These are phyloP conservation scores for Penicillium robsamsonii DNA, from an alignment of 495 filamentous ascomycete genomes.

Conservation along the genomic window DNA sequence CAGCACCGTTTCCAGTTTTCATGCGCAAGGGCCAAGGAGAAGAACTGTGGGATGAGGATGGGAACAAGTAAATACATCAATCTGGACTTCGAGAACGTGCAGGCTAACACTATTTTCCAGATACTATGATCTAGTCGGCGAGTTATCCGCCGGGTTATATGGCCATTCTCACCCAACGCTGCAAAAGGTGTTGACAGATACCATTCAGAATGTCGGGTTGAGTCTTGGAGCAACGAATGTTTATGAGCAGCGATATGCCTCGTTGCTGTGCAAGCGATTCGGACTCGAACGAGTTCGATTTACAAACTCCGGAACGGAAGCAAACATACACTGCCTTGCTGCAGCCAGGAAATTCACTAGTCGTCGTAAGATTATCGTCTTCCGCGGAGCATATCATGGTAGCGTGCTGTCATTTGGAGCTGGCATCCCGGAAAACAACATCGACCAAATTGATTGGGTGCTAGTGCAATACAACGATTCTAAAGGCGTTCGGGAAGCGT, in stretches of 20 bases:
- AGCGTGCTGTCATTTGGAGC: constrained; percentile 16
- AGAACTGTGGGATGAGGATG: constrained; percentile 14
- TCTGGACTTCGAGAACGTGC: neutral
- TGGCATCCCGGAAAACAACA: constrained; percentile 18
- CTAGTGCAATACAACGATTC: constrained; percentile 37
- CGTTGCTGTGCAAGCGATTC: constrained; percentile 42
- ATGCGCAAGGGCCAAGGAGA: constrained; percentile 1
- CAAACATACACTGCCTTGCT: constrained; percentile 47
- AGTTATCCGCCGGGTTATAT: constrained; percentile 53
- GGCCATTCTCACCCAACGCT: constrained; percentile 52
- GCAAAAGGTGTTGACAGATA: constrained; percentile 32
- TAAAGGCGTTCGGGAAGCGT: constrained; percentile 13
- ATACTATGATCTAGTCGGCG: constrained; percentile 46
- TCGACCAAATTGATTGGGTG: constrained; percentile 29
- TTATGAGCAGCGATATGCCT: constrained; percentile 41
- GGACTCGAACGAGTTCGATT: constrained; percentile 44
- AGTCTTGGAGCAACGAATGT: constrained; percentile 40
- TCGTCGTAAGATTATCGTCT: constrained; percentile 41
- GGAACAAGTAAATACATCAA: neutral
- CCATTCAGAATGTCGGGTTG: constrained; percentile 36
- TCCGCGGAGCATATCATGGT: constrained; percentile 52
- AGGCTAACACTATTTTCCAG: neutral
- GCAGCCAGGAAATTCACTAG: constrained; percentile 41
- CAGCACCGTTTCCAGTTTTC: constrained; percentile 14
- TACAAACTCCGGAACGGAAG: constrained; percentile 53